Conservation (phyloP, 768 basidiomycete genomes). For the Russula sp. region DNA sequence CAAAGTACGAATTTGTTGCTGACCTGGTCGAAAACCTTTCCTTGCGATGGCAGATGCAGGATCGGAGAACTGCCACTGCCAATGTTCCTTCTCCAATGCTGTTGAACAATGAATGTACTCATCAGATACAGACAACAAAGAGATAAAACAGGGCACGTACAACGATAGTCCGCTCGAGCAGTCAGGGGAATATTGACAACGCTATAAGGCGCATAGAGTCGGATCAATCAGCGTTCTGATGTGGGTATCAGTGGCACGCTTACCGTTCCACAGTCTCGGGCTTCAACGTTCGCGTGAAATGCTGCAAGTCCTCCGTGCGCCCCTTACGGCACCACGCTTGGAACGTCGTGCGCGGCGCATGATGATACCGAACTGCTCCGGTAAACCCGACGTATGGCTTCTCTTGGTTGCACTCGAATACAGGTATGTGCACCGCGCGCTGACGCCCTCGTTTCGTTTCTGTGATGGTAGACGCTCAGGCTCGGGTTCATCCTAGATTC, state of each 20-base stretch:
- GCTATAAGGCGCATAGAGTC: conserved; percentile 37
- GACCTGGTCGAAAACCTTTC: conserved; percentile 52
- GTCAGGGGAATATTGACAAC: conserved; percentile 57
- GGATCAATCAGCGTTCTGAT: neutral
- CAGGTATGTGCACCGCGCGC: conserved; percentile 18
- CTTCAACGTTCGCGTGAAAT: conserved; percentile 57
- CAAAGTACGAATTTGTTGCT: conserved; percentile 4
- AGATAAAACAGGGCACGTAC: conserved; percentile 38
- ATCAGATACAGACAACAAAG: neutral
- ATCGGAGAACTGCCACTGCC: conserved; percentile 61
- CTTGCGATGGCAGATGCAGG: conserved; percentile 57
- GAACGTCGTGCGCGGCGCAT: conserved; percentile 40
- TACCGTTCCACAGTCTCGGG: conserved; percentile 57
- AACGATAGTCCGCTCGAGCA: conserved; percentile 60
- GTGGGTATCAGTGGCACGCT: conserved; percentile 24
- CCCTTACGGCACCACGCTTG: conserved; percentile 49
- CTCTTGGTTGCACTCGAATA: conserved; percentile 43
- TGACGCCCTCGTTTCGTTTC: conserved; percentile 23
- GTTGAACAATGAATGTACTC: neutral
- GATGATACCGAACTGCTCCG: conserved; percentile 38
- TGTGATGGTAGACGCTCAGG: conserved; percentile 34
- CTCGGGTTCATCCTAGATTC: conserved; percentile 29
- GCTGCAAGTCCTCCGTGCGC: conserved; percentile 57
- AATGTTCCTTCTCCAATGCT: conserved; percentile 47
- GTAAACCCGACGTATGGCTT: conserved; percentile 38